Conservation (phyloP, 257 asterid species). For the Rauvolfia tetraphylla region DNA sequence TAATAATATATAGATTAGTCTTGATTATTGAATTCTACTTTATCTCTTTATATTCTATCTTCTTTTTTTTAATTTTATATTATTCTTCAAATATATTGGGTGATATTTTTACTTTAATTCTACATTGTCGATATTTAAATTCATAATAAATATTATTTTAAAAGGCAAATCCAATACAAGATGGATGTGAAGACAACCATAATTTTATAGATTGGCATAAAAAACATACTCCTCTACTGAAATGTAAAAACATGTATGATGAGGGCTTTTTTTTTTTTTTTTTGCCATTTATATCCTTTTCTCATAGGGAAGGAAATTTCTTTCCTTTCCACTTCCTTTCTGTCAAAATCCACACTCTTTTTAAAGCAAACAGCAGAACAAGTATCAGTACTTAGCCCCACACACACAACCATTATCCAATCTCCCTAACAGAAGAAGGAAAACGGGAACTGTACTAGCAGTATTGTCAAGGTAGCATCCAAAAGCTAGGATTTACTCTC, state of each 20-base stretch:
- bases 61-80: too few species aligned
- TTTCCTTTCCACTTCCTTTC: neutral
- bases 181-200: too few species aligned
- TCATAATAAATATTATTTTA: too few species aligned
- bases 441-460: neutral
- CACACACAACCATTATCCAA: neutral
- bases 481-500: neutral
- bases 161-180: too few species aligned
- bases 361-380: neutral
- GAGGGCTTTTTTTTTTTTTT: neutral
- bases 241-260: neutral
- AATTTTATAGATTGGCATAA: too few species aligned
- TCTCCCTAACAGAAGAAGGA: neutral
- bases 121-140: too few species aligned
- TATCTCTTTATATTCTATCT: too few species aligned
- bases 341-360: neutral
- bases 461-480: neutral
- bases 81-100: too few species aligned
- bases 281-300: neutral
- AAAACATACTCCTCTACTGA: neutral
- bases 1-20: too few species aligned
- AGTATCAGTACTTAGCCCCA: too few species aligned
- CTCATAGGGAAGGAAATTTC: neutral
- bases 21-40: too few species aligned
- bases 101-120: too few species aligned